Evolutionary conservation across 1,284 basidiomycete species (phyloP).

Genomic region (Pisolithus thermaeus): DNA sequence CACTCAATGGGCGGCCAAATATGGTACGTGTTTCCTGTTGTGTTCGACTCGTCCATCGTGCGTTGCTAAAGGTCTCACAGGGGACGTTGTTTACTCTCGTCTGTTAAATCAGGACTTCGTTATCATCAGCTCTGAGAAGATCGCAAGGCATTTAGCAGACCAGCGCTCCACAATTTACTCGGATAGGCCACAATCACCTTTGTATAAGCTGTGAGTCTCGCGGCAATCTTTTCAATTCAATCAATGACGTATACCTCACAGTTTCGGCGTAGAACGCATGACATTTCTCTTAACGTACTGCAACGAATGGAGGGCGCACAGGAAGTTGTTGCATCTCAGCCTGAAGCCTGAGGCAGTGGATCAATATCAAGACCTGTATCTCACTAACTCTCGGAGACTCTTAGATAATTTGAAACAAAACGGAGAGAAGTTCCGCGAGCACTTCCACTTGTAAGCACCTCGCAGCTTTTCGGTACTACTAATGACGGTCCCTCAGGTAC

Average conservation of each 20-base stretch:
- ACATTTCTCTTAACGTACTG: neutral
- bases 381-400: neutral
- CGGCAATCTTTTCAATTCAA: too few species aligned
- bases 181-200: neutral
- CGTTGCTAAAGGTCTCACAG: neutral
- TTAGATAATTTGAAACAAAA: neutral
- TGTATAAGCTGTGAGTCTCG: slow-evolving; percentile 1
- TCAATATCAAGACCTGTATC: slow-evolving; percentile 2
- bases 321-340: slow-evolving; percentile 6
- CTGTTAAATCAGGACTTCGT: slow-evolving; percentile 3
- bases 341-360: neutral
- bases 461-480: too few species aligned
- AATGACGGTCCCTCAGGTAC: neutral
- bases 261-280: neutral
- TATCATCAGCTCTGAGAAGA: slow-evolving; percentile 4
- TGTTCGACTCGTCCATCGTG: too few species aligned
- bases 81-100: slow-evolving; percentile 5
- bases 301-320: slow-evolving; percentile 2
- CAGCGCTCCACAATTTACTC: slow-evolving; percentile 3
- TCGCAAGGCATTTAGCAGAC: slow-evolving; percentile 1
- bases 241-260: neutral
- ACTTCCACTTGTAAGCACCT: neutral
- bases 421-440: too few species aligned
- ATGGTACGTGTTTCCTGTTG: slow-evolving; percentile 1
- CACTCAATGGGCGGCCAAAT: slow-evolving; percentile 1